A percentile compares a stretch with the other conserved stretches of the same genome.
These are phyloP conservation scores for Antitrichia curtipendula DNA, from an alignment of 225 moss, liverwort and hornwort genomes.

Conservation along the genomic window DNA sequence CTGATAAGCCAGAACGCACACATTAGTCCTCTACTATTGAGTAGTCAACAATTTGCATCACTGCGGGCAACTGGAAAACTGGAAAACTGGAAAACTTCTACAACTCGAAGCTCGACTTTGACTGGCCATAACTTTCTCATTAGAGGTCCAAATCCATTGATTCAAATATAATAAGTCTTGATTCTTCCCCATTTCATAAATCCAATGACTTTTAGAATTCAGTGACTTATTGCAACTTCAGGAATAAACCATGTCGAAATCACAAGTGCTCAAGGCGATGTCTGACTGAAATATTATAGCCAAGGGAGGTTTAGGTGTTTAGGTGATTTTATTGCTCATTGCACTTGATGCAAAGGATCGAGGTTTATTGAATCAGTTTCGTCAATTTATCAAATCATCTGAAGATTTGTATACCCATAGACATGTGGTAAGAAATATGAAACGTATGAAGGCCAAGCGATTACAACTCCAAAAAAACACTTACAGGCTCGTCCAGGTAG, in stretches of 20 bases:
- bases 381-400: neutral
- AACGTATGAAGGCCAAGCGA: neutral
- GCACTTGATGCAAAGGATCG: neutral
- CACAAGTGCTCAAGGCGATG: neutral
- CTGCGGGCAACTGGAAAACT: neutral
- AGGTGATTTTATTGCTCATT: neutral
- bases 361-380: neutral
- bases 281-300: neutral
- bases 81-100: neutral
- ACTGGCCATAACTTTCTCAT: neutral
- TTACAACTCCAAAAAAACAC: neutral
- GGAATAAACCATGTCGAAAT: neutral
- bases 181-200: neutral
- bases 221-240: neutral
- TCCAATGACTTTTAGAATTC: too few relatives aligned
- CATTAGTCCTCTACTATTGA: neutral
- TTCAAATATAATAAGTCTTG: neutral
- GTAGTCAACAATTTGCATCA: neutral
- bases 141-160: neutral
- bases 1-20: neutral
- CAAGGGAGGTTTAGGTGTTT: neutral
- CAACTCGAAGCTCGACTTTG: neutral
- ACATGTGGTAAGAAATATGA: neutral
- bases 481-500: constrained; percentile 93
- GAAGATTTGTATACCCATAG: too few relatives aligned